Conservation (phyloP, 257 asterid species). For the Fraxinus excelsior region DNA sequence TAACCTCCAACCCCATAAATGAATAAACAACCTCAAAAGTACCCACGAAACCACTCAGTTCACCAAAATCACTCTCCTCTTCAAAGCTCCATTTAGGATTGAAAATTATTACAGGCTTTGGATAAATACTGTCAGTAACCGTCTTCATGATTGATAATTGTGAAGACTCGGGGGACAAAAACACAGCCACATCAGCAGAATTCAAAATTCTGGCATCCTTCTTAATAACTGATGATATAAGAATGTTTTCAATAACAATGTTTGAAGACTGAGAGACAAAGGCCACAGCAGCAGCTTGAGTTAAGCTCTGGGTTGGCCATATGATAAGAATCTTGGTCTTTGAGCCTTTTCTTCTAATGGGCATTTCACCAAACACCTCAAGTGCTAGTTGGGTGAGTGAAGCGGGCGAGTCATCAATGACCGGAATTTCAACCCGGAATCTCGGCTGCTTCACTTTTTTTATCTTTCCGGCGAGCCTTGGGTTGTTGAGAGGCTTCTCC, state of each 20-base stretch:
- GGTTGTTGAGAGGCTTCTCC: constrained; percentile 81
- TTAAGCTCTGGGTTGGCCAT: constrained; percentile 52
- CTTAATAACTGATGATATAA: constrained; percentile 42
- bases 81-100: constrained; percentile 87
- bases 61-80: constrained; percentile 64
- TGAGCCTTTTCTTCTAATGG: constrained; percentile 58
- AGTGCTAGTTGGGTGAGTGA: constrained; percentile 67
- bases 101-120: constrained; percentile 76
- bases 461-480: constrained; percentile 70
- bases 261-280: constrained; percentile 48
- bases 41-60: constrained; percentile 60
- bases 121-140: constrained; percentile 51
- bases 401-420: constrained; percentile 68
- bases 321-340: constrained; percentile 54
- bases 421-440: constrained; percentile 79
- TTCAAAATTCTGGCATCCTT: constrained; percentile 39
- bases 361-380: constrained; percentile 66
- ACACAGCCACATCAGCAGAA: constrained; percentile 68
- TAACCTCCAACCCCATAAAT: constrained; percentile 83
- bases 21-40: constrained; percentile 84
- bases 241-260: constrained; percentile 48
- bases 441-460: constrained; percentile 87
- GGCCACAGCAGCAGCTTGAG: constrained; percentile 51
- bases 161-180: constrained; percentile 59
- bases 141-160: constrained; percentile 53